phyloP scores from a whole-genome alignment of 139 green algal species.

The Desmodesmus armatus region DNA sequence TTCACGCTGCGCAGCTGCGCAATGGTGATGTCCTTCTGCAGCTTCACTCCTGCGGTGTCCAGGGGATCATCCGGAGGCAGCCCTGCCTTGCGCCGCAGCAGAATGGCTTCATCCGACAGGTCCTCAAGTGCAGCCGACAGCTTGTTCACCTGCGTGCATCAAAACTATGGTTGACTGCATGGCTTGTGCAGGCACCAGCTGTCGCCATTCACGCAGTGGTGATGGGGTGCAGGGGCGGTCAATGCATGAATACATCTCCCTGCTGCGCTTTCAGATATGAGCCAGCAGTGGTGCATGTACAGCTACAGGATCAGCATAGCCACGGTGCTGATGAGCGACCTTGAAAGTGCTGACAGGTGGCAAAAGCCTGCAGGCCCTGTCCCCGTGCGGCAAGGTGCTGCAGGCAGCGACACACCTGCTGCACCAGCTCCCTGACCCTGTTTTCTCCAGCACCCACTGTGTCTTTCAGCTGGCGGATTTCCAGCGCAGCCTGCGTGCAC shows the following conservation, averaged over 20 bases:
- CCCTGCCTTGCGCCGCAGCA: conserved; percentile 62
- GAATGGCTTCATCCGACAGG: conserved; percentile 69
- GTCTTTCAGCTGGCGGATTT: conserved; percentile 72
- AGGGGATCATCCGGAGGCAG: conserved; percentile 53
- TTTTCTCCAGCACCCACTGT: conserved; percentile 55
- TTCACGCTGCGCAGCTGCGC: conserved; percentile 71
- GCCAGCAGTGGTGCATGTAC: too few species aligned
- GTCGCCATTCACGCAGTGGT: not conserved
- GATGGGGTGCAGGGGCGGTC: too few species aligned
- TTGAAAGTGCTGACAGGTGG: too few species aligned
- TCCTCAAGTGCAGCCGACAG: conserved; percentile 63
- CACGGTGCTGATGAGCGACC: too few species aligned
- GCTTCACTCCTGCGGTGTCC: conserved; percentile 64
- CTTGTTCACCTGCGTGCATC: conserved; percentile 54
- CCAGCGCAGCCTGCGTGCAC: conserved; percentile 60
- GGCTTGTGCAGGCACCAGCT: too few species aligned
- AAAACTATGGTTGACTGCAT: too few species aligned
- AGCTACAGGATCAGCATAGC: not conserved
- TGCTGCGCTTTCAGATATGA: too few species aligned
- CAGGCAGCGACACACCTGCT: conserved; percentile 44
- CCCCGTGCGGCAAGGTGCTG: too few species aligned
- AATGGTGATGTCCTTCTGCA: conserved; percentile 71
- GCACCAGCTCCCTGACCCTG: conserved; percentile 54
- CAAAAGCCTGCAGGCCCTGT: too few species aligned
- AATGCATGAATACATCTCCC: too few species aligned